These are phyloP conservation scores for Austroboletus eburneus DNA, from an alignment of 768 basidiomycete genomes.

Conservation along the genomic window DNA sequence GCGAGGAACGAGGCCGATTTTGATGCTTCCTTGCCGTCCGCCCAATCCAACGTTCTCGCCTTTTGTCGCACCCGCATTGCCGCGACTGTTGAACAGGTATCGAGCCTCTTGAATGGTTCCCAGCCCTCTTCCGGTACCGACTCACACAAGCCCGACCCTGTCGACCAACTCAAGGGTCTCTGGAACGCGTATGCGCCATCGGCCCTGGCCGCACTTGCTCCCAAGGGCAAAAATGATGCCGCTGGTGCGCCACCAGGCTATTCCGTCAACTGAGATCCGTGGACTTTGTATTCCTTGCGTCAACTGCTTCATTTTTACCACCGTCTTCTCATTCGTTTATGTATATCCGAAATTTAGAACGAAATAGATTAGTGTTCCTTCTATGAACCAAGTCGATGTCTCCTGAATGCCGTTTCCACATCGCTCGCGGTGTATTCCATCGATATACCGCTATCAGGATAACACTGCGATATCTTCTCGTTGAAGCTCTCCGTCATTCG, in stretches of 20 bases:
- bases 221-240: constrained; percentile 10
- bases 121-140: constrained; percentile 25
- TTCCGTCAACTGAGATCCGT: constrained; percentile 12
- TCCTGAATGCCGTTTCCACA: constrained; percentile 74
- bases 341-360: constrained; percentile 5
- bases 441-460: constrained; percentile 63
- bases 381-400: constrained; percentile 43
- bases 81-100: constrained; percentile 45
- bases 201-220: constrained; percentile 30
- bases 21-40: constrained; percentile 53
- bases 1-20: constrained; percentile 53
- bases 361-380: constrained; percentile 5
- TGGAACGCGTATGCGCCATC: constrained; percentile 42
- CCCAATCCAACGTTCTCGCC: constrained; percentile 49
- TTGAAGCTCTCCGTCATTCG: constrained; percentile 67
- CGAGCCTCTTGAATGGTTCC: constrained; percentile 41
- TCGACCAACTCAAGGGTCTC: constrained; percentile 34
- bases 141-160: constrained; percentile 17
- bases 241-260: no score
- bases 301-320: constrained; percentile 4
- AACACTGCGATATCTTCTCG: constrained; percentile 72
- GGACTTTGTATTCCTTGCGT: not conserved
- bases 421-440: constrained; percentile 75
- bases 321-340: not conserved
- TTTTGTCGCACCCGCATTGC: constrained; percentile 52